Evolutionary conservation across 1,284 basidiomycete species (phyloP), one percentile per base, ranked within the genome.

Genomic region (Filobasidium uniguttulatum): DNA sequence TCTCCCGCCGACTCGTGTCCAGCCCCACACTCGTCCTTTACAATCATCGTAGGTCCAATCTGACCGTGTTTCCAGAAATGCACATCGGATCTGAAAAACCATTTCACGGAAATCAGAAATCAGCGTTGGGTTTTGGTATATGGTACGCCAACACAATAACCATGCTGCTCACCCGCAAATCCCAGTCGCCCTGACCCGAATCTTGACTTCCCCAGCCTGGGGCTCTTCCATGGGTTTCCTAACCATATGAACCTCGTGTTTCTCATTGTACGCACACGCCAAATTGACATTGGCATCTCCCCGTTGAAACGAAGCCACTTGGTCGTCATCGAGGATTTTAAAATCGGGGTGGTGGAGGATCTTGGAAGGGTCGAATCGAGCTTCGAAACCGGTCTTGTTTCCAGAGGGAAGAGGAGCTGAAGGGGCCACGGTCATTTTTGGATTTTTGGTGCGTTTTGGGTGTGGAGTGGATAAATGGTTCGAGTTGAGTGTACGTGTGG

Each of bases 61-160:
- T 63, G 61, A 23, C 70, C 73, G 55, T 75, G 73, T 60, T 74
- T 71, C 72, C 71, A 74, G 57, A 74, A 74, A 57, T 74, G 73
- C 1, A 73, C 72, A 56, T 73, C 72, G 22, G 68, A 71, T 9
- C 67, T 69, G 53, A 6, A 34, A n/a, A n/a, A 14, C 17, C 28
- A 26, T 8, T 7, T 9, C 31, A 33, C 31, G 31, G n/a, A n/a
- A 33, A 33, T 10, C n/a, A 9, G 31, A 33, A 33, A 33, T 33
- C 31, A 33, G n/a, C 10, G 9, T n/a, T 10, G 31, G 31, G 31
- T 40, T 46, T 33, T 29, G 22, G 20, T 9, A 23, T 22, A 19
- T 36, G 3, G 17, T 6, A 33, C 15, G 28, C 15, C 26, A 26
- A 9, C 22, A 8, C 17, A 20, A 1, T 22, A 2, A n/a, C 33